Evolutionary conservation across 345 rosid genomes (phyloP).

Genomic region (Eucalyptus leucophloia): DNA sequence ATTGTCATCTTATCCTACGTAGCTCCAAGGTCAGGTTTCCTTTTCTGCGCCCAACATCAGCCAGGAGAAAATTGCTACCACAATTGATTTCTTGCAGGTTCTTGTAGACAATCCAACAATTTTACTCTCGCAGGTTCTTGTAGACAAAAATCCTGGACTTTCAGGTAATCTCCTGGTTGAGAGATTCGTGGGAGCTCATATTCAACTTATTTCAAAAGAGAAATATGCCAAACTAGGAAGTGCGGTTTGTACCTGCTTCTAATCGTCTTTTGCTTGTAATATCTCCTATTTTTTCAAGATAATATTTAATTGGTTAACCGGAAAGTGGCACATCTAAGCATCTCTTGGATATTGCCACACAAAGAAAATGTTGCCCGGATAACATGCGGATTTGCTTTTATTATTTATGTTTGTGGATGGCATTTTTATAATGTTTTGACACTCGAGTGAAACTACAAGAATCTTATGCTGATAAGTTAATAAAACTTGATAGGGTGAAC

Average conservation of each 20-base stretch:
- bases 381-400: neutral
- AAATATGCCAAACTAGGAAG: slow-evolving; percentile 73
- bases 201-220: neutral
- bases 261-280: neutral
- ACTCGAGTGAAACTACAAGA: neutral
- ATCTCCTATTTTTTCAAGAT: neutral
- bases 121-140: too few species aligned
- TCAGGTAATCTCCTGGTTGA: too few species aligned
- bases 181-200: too few species aligned
- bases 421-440: neutral
- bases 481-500: neutral
- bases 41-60: too few species aligned
- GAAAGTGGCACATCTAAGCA: neutral
- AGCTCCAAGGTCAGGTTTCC: too few species aligned
- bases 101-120: too few species aligned
- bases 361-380: neutral
- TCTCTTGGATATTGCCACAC: too few species aligned
- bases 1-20: too few species aligned
- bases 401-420: neutral
- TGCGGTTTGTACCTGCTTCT: slow-evolving; percentile 38
- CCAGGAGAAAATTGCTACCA: too few species aligned
- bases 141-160: too few species aligned
- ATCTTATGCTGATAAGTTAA: neutral
- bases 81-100: too few species aligned
- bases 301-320: neutral